Evolutionary conservation across 1,284 basidiomycete species (phyloP), one percentile per base, ranked within the genome.

Genomic region (Puccinia polysora): DNA sequence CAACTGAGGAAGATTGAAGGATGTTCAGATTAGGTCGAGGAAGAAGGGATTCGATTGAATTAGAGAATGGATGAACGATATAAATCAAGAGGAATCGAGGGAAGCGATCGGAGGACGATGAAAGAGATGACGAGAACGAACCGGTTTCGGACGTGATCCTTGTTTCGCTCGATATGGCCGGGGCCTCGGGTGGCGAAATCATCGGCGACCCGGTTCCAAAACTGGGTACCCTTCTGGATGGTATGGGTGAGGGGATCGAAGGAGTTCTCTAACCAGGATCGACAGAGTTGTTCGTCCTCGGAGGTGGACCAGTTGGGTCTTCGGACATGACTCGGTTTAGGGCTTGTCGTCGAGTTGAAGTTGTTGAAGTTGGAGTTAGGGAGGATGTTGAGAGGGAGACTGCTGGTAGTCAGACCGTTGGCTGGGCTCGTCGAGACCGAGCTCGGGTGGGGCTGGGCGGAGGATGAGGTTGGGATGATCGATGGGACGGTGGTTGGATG

Each of bases 271-370:
- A 56, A 32, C 53, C 53, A 56, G 18, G 53, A 56, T 32, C 53
- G 25, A 34, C 53, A 56, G 32, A 56, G 53, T n/a, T 56, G 53
- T 34, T 56, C 53, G 32, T 56, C 53, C 28, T 56, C 53, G 23
- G 53, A 23, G 32, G 28, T 56, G n/a, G 53, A 28, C 53, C 53
- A 56, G n/a, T 56, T 56, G 53, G 53, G 53, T 56, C 53, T 56
- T 10, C 53, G 5, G 53, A 56, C 53, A 56, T 56, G 53, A n/a
- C n/a, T n/a, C n/a, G n/a, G n/a, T n/a, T n/a, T n/a, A n/a, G n/a
- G n/a, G n/a, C n/a, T n/a, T n/a, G n/a, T n/a, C n/a, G n/a, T n/a
- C n/a, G n/a, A n/a, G n/a, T n/a, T n/a, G n/a, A n/a, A n/a, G n/a
- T n/a, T n/a, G n/a, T n/a, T n/a, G n/a, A n/a, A n/a, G n/a, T n/a